phyloP scores from a whole-genome alignment of 768 basidiomycete genomes.

The Trametes elegans region DNA sequence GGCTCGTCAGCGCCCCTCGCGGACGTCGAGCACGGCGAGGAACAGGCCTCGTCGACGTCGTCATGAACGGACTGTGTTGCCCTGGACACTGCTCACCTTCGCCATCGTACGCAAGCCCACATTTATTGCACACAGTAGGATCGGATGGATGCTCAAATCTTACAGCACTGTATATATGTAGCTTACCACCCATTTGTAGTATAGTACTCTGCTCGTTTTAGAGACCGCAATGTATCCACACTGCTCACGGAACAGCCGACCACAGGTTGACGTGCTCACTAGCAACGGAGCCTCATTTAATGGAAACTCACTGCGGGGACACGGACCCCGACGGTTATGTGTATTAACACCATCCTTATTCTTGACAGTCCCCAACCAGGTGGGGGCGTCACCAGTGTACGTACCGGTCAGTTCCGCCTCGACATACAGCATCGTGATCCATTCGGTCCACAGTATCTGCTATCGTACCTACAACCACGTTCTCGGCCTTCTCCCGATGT shows the following conservation, averaged over 20 bases:
- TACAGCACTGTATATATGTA: neutral
- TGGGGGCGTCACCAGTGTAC: neutral
- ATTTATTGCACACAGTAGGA: neutral
- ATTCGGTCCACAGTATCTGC: too few relatives aligned
- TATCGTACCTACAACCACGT: too few relatives aligned
- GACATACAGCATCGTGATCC: neutral
- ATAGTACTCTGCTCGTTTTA: neutral
- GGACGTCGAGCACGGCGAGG: neutral
- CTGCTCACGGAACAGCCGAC: too few relatives aligned
- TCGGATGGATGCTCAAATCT: neutral
- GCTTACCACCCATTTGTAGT: neutral
- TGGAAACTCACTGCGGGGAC: too few relatives aligned
- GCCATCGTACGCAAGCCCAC: neutral
- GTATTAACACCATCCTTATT: neutral
- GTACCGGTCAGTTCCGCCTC: neutral
- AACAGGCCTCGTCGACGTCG: neutral
- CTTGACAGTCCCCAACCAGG: neutral
- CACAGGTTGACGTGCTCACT: too few relatives aligned
- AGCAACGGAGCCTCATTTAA: too few relatives aligned
- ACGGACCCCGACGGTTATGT: too few relatives aligned
- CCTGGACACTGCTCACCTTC: too few relatives aligned
- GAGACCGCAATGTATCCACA: neutral
- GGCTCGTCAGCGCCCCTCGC: constrained; percentile 9
- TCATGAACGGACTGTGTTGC: neutral
- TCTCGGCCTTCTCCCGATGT: too few relatives aligned